Evolutionary conservation across 805 yeast genomes (phyloP).

Genomic region (Myxozyma mucilagina): DNA sequence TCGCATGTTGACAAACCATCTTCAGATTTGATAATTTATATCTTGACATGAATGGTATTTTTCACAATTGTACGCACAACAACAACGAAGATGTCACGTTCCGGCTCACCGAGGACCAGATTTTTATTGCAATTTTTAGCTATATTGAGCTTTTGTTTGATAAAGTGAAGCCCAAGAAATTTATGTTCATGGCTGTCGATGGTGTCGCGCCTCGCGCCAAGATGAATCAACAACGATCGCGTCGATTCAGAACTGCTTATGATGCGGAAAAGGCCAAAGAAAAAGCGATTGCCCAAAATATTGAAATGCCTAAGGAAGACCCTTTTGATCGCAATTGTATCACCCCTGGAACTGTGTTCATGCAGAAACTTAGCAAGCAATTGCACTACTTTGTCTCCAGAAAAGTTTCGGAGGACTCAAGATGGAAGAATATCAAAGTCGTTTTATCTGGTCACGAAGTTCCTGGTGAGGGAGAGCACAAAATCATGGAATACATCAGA

Average conservation of each 20-base stretch:
- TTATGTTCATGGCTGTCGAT: slow-evolving; percentile 94
- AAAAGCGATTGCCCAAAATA: slow-evolving; percentile 73
- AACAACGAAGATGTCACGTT: slow-evolving; percentile 66
- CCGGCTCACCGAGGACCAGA: slow-evolving; percentile 82
- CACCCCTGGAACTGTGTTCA: slow-evolving; percentile 96
- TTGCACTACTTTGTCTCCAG: slow-evolving; percentile 85
- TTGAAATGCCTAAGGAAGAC: slow-evolving; percentile 73
- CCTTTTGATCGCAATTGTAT: slow-evolving; percentile 91
- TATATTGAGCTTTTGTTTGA: slow-evolving; percentile 92
- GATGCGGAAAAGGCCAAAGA: slow-evolving; percentile 82
- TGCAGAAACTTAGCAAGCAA: slow-evolving; percentile 82
- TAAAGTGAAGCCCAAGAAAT: slow-evolving; percentile 79
- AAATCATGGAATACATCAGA: slow-evolving; percentile 90
- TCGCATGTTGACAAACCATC: background rate
- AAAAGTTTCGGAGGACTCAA: slow-evolving; percentile 80
- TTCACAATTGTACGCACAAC: slow-evolving; percentile 88
- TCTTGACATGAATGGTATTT: slow-evolving; percentile 95
- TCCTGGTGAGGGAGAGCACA: slow-evolving; percentile 99
- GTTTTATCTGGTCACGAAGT: slow-evolving; percentile 91
- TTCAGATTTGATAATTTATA: slow-evolving; percentile 79
- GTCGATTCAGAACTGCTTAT: slow-evolving; percentile 90
- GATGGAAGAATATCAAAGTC: slow-evolving; percentile 78
- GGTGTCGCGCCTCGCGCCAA: slow-evolving; percentile 99
- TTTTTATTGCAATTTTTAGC: slow-evolving; percentile 87
- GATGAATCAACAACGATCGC: slow-evolving; percentile 95